Percentiles rank a stretch among this genome's conserved stretches.
phyloP scores from a whole-genome alignment of 2,329 filamentous ascomycete genomes.

The Botrytis pseudocinerea region DNA sequence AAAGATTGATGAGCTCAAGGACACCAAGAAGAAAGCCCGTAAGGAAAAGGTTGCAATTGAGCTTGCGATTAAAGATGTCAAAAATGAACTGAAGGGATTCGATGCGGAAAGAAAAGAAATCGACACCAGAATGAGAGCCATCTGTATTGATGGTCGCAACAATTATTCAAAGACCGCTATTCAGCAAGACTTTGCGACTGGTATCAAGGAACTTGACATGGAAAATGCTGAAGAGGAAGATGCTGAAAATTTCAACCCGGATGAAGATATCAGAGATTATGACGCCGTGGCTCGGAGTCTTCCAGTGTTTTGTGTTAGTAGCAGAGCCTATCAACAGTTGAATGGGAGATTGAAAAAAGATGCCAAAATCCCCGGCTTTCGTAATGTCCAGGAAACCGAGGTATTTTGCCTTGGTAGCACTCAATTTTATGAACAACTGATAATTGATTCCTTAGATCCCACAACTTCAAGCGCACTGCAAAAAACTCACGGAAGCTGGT shows the following conservation, averaged over 20 bases:
- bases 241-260: slow-evolving; percentile 55
- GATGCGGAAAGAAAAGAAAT: slow-evolving; percentile 38
- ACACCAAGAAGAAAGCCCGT: slow-evolving; percentile 46
- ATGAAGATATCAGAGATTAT: slow-evolving; percentile 58
- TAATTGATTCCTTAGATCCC: slow-evolving; percentile 27
- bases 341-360: slow-evolving; percentile 56
- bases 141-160: slow-evolving; percentile 57
- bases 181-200: slow-evolving; percentile 58
- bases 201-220: slow-evolving; percentile 60
- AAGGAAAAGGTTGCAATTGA: slow-evolving; percentile 37
- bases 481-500: slow-evolving; percentile 54
- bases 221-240: slow-evolving; percentile 53
- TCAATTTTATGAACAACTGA: background rate
- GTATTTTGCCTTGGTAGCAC: slow-evolving; percentile 26
- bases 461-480: slow-evolving; percentile 50
- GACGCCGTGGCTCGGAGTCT: slow-evolving; percentile 55
- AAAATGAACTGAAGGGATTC: slow-evolving; percentile 42
- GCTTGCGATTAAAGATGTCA: slow-evolving; percentile 44
- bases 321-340: slow-evolving; percentile 63
- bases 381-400: slow-evolving; percentile 54
- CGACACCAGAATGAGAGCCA: slow-evolving; percentile 41
- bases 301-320: slow-evolving; percentile 65
- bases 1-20: slow-evolving; percentile 48
- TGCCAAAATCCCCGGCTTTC: slow-evolving; percentile 53
- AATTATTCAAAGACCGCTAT: slow-evolving; percentile 56